A percentile compares a stretch with the other conserved stretches of the same genome.
phyloP scores from a whole-genome alignment of 805 yeast species.

The Lipomyces orientalis region DNA sequence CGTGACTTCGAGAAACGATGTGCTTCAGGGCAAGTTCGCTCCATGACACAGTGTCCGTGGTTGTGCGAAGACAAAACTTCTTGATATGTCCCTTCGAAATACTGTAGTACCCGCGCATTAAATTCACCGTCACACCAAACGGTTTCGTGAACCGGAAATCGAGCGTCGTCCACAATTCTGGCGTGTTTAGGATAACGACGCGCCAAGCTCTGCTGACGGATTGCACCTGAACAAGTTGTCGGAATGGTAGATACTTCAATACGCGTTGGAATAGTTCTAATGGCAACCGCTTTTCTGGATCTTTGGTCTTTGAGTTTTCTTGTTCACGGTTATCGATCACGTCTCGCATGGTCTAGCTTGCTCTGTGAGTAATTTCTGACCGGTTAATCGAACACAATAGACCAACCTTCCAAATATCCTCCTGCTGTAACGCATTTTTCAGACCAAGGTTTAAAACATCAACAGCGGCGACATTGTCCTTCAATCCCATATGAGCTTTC shows the following conservation, averaged over 20 bases:
- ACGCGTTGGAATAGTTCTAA: conserved; percentile 21
- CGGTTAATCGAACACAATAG: background rate
- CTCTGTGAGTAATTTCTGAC: background rate
- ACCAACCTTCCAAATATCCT: background rate
- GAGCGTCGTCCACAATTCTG: conserved; percentile 20
- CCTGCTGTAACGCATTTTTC: background rate
- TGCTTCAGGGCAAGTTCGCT: background rate
- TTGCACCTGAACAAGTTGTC: conserved; percentile 11
- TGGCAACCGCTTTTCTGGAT: conserved; percentile 15
- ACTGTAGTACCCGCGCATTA: conserved; percentile 1
- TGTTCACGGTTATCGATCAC: background rate
- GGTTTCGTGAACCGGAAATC: conserved; percentile 22
- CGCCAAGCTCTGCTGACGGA: conserved; percentile 20
- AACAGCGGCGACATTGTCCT: conserved; percentile 2
- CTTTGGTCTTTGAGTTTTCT: background rate
- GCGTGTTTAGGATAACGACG: background rate
- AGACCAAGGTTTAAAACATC: background rate
- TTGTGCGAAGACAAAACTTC: conserved; percentile 1
- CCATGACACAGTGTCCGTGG: background rate
- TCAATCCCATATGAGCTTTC: conserved; percentile 1
- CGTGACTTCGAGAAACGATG: background rate
- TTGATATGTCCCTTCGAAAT: background rate
- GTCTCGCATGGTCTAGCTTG: background rate
- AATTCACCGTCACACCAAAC: background rate
- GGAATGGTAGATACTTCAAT: conserved; percentile 14